A percentile compares a stretch with the other conserved stretches of the same genome.
Evolutionary conservation across 495 filamentous ascomycete species (phyloP).

Genomic region (Neurospora hispaniola): DNA sequence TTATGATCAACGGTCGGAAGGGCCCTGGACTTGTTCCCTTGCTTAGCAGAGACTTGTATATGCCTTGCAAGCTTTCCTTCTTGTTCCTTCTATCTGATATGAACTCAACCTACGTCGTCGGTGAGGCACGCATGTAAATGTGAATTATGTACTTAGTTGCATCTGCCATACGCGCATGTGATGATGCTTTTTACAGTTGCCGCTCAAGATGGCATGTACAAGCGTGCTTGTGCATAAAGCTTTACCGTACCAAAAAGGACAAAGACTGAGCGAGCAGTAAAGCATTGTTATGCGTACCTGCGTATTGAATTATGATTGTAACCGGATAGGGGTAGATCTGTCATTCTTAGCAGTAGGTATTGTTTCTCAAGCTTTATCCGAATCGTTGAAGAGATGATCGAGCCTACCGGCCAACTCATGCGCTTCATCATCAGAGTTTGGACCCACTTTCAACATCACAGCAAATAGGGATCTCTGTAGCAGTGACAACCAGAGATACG

Average conservation of each 20-base stretch:
- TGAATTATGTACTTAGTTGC: neutral
- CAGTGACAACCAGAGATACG: neutral
- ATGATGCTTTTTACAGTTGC: neutral
- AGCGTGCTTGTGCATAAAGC: neutral
- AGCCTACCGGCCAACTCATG: neutral
- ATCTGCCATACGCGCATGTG: neutral
- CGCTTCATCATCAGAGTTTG: neutral
- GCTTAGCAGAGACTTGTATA: no score
- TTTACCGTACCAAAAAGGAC: neutral
- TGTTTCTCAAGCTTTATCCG: no score
- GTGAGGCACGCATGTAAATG: neutral
- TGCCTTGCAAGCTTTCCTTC: neutral
- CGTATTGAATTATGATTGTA: no score
- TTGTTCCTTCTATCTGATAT: neutral
- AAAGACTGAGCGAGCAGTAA: no score
- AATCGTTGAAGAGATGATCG: neutral
- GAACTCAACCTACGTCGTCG: neutral
- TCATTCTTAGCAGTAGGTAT: no score
- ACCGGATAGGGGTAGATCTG: no score
- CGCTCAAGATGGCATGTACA: neutral
- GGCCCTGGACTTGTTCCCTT: no score
- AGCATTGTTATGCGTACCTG: no score
- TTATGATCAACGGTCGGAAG: neutral
- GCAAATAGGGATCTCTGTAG: neutral
- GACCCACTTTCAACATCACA: neutral